Evolutionary conservation across 163 green algal genomes (phyloP), one percentile per base, ranked within the genome.

Genomic region (Coccomyxa subellipsoidea): DNA sequence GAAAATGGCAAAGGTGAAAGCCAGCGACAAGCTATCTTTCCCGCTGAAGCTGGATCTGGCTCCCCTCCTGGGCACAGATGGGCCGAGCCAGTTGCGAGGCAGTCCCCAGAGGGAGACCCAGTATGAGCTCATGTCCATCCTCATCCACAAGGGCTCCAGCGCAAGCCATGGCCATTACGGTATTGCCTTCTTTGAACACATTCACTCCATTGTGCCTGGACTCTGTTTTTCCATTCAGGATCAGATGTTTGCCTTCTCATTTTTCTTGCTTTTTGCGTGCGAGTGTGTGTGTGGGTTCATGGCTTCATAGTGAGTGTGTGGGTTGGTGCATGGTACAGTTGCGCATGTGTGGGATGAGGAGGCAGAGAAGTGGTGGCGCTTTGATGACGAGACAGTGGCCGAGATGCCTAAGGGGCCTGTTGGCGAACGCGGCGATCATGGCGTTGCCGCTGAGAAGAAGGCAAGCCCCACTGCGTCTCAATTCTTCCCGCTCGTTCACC

Each of bases 101-200:
- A 36, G 53, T 6, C 15, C 29, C 1, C 15, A 79, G 8, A 25
- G 73, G 36, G 54, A 38, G n/a, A n/a, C 80, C 2, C 23, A 84
- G 54, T 97, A 98, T 80, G 90, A 94, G 54, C 87, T 97, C 66
- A 85, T 86, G 4, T 92, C 87, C 31, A 91, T 97, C 81, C 90
- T 98, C 21, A 91, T 98, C 5, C 94, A 98, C 86, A 95, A 95
- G 83, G 94, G 94, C 34, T 76, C 75, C 37, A 91, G 85, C 66
- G 93, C 94, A 23, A 91, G 83, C 59, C 87, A 92, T 54, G 94
- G 94, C 0, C 94, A 98, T 83, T 97, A 97, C 82, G 92, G 88
- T 90, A 82, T 27, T 53, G 32, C 34, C 37, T 34, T n/a, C n/a
- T n/a, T n/a, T n/a, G n/a, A n/a, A n/a, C n/a, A n/a, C n/a, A n/a